phyloP scores from a whole-genome alignment of 257 asterid genomes.

The Nyctanthes arbortristis region DNA sequence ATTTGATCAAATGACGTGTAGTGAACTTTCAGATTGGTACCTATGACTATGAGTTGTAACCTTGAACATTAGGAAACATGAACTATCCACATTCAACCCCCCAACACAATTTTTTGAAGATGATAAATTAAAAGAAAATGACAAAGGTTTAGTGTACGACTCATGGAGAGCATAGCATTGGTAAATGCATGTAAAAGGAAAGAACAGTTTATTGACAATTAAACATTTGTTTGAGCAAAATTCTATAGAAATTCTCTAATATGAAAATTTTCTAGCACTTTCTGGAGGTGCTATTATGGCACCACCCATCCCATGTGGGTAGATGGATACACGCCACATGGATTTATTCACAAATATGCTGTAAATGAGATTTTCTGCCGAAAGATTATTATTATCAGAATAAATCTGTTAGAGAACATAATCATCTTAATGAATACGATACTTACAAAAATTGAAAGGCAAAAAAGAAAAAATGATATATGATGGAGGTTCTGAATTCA shows the following conservation, averaged over 20 bases:
- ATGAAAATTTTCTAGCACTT: too few species aligned
- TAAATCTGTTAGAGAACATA: neutral
- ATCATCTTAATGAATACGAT: neutral
- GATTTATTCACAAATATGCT: neutral
- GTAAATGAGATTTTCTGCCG: neutral
- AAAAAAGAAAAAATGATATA: neutral
- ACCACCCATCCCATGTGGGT: too few species aligned
- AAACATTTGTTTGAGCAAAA: neutral
- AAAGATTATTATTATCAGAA: neutral
- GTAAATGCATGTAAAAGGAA: neutral
- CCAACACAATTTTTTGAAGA: neutral
- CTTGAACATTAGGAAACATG: too few species aligned
- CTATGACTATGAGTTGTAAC: neutral
- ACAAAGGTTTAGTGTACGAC: neutral
- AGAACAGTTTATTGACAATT: neutral
- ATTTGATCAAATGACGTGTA: neutral
- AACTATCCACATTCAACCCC: neutral
- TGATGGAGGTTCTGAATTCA: neutral
- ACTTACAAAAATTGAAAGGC: neutral
- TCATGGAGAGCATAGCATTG: neutral
- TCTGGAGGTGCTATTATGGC: too few species aligned
- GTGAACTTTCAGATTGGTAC: neutral
- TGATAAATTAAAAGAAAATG: neutral
- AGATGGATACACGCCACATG: too few species aligned
- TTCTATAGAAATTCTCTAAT: neutral